Evolutionary conservation across 371 early-diverging fungal species (phyloP).

Genomic region (Lichtheimia ornata): DNA sequence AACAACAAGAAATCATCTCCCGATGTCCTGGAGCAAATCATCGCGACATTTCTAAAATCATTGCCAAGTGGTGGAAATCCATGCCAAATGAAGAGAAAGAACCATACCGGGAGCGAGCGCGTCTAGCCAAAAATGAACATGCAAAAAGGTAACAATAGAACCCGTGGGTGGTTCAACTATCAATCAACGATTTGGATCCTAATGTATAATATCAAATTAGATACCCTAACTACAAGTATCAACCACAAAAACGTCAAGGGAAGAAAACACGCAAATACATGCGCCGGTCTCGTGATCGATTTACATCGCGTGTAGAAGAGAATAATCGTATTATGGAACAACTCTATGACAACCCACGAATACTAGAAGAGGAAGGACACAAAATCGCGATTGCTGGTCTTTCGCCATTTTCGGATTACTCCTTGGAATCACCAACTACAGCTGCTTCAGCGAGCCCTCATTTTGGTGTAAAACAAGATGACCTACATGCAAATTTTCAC

Average conservation of each 20-base stretch:
- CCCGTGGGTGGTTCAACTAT: too few relatives aligned
- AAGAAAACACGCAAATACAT: conserved; percentile 16
- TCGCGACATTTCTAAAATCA: conserved; percentile 67
- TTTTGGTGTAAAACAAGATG: too few relatives aligned
- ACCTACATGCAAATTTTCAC: too few relatives aligned
- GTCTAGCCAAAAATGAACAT: conserved; percentile 57
- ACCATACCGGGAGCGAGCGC: conserved; percentile 58
- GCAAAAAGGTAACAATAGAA: conserved; percentile 9
- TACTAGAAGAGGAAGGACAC: not conserved
- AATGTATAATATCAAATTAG: not conserved
- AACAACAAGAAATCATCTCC: conserved; percentile 61
- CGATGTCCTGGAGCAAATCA: conserved; percentile 60
- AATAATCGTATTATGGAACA: conserved; percentile 1
- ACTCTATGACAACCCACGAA: not conserved
- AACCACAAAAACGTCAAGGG: conserved; percentile 11
- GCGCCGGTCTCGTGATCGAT: not conserved
- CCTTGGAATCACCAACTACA: too few relatives aligned
- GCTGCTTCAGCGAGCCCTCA: too few relatives aligned
- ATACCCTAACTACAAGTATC: conserved; percentile 28
- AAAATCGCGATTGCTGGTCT: too few relatives aligned
- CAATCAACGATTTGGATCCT: not conserved
- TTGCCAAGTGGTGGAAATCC: conserved; percentile 68
- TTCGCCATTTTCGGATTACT: too few relatives aligned
- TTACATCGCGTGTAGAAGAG: not conserved
- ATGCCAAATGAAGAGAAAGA: conserved; percentile 58